phyloP scores from a whole-genome alignment of 2,329 filamentous ascomycete genomes.

The Clarireedia paspali region DNA sequence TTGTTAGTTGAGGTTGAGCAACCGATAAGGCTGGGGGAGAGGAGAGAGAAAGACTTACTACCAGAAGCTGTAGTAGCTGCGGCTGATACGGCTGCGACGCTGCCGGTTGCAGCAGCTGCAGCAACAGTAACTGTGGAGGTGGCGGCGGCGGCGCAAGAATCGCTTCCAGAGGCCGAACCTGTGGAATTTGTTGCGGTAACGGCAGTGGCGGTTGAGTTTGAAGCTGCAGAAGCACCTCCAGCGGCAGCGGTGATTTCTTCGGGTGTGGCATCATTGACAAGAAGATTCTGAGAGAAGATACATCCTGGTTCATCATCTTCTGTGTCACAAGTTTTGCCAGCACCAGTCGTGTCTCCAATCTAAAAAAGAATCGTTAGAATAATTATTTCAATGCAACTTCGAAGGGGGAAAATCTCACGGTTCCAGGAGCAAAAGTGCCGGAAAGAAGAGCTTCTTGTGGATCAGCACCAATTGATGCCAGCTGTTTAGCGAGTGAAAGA shows the following conservation, averaged over 20 bases:
- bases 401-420: constrained; percentile 33
- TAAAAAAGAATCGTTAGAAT: constrained; percentile 1
- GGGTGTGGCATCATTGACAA: constrained; percentile 45
- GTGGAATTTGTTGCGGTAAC: not conserved
- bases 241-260: constrained; percentile 45
- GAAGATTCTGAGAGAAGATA: constrained; percentile 44
- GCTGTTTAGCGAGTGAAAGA: constrained; percentile 50
- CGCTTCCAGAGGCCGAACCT: constrained; percentile 18
- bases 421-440: constrained; percentile 56
- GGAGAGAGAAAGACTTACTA: constrained; percentile 10
- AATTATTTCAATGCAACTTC: not conserved
- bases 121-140: not conserved
- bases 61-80: constrained; percentile 21
- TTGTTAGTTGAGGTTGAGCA: constrained; percentile 11
- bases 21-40: not conserved
- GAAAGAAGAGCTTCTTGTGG: constrained; percentile 49
- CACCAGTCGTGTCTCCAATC: constrained; percentile 35
- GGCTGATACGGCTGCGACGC: not conserved
- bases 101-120: constrained; percentile 5
- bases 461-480: constrained; percentile 54
- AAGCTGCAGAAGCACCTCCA: constrained; percentile 23
- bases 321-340: constrained; percentile 44
- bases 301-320: constrained; percentile 41
- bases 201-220: constrained; percentile 1
- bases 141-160: constrained; percentile 15